Base-by-base conservation (phyloP, 1,284 basidiomycete species). In the Mycosarcoma mackinlayi region DNA sequence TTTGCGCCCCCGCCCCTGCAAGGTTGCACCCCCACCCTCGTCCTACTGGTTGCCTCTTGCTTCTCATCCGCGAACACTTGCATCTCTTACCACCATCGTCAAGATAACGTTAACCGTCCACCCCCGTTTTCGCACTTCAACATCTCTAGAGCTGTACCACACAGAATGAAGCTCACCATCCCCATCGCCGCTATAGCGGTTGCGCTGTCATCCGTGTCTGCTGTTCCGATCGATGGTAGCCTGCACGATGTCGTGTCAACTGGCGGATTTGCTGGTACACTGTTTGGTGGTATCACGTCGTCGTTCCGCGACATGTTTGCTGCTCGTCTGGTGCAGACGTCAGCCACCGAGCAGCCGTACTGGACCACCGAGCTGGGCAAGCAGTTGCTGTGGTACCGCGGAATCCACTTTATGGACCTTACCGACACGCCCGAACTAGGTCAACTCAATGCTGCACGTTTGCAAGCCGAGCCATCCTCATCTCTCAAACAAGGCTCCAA, bases 291-390 rank as follows among this genome's bases (percentile, higher is more conserved):
- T 1, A 21, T 68, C 38, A 46, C 51, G 24, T 45, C 33, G 11
- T 51, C 45, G 8, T 56, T 73, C 31, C 24, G 37, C 13, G 52
- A 50, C 25, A 34, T 59, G 21, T 66, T 70, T 19, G 21, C 50
- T 0, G 45, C 72, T 3, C 46, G 66, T 9, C 52, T 74, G 1
- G 65, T 73, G n/a, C 70, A 73, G 37, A 73, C 70, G 9, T 37
- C 60, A 5, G 14, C 60, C 10, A 56, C 67, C 37, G 21, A 46
- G 4, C 3, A 53, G 31, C 62, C 77, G 6, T 78, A 76, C 57
- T 78, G 77, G 77, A 76, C 76, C 11, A 77, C 74, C 39, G 79
- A 77, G 46, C 30, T 75, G 11, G 65, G 72, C 37, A 78, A 79
- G 42, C 62, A 68, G 28, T 56, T 68, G 39, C 59, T 81, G 3